Evolutionary conservation across 2,329 filamentous ascomycete genomes (phyloP), one percentile per base, ranked within the genome.

Genomic region (Verticillium albo-atrum): DNA sequence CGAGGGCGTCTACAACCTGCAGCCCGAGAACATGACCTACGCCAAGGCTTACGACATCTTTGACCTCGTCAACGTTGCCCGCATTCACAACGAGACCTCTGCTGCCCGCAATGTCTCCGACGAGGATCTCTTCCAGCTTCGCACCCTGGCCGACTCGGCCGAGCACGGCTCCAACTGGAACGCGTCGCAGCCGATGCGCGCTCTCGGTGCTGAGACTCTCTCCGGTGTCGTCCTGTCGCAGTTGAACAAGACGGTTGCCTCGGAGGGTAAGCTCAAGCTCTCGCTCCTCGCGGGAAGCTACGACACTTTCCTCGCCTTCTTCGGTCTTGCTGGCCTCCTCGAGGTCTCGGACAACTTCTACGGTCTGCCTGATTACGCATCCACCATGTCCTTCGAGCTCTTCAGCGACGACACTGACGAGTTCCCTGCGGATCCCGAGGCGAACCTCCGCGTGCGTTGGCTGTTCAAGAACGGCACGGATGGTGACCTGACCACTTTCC

Each of bases 371-470:
- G 70, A 71, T 2, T 74, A 74, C 26, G 72, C 72, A 1, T 69
- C 71, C n/a, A 73, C 72, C 55, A 71, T 74, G 68, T 63, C 67
- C 1, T 74, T 74, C 53, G 72, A 74, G 67, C 67, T 74, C n/a
- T 69, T 69, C 59, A 70, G 63, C 42, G 58, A 58, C 12, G 62
- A 68, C 26, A 59, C 63, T 32, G 52, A 66, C 53, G 42, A 53
- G 4, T 73, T 74, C 61, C 72, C 72, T 0, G 61, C 61, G 1
- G 57, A 68, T 14, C 62, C 54, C 23, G 67, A 72, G 6, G 42
- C n/a, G 10, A 14, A 50, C 20, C 65, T 74, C 1, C 67, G 64
- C 2, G 70, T 74, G 14, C 72, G 72, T 47, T 74, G 69, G 62
- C 58, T 74, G 23, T 71, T 74, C 67, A 66, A 66, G n/a, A 74